Base-by-base conservation (phyloP, 441 rosid genomes). In the Melastoma candidum region DNA sequence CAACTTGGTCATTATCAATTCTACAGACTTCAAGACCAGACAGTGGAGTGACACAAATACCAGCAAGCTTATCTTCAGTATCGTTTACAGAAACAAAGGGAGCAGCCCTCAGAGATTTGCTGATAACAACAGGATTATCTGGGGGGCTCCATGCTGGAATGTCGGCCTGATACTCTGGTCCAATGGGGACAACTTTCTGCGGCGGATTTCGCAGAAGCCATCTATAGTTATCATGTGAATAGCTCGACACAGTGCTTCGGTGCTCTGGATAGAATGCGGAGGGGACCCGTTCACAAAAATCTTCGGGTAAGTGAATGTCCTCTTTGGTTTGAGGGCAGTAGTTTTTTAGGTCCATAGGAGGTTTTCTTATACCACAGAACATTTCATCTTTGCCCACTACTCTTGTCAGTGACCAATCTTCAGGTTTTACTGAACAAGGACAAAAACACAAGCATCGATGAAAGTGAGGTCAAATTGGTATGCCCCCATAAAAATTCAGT, bases 151-250 rank as follows among this genome's bases (percentile, higher is more conserved):
- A 83, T 26, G 65, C 68, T 52, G 88, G 84, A 53, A 85, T 65
- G 55, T 59, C 64, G 53, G 81, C 90, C 60, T 85, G 95, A 75
- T 81, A 71, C 60, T 73, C 64, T 7, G 74, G 56, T 53, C 95
- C 95, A 46, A 83, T 32, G 32, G 81, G 90, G 53, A 85, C 84
- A 29, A 48, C 54, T 62, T 77, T 83, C 46, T 67, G 60, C n/a
- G 90, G 86, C 46, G 80, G 72, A 43, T 51, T 68, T 53, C 72
- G 58, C 61, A 56, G 25, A 63, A 54, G 69, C 25, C 70, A 75
- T 52, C 81, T 66, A 60, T 65, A 60, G 27, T 56, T 60, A 55
- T 74, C 75, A 29, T 75, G 80, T 17, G 7, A 67, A 13, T 68
- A 63, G 54, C 52, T 57, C 58, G 60, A 54, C 43, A 72, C 62